Evolutionary conservation across 2,329 filamentous ascomycete genomes (phyloP).

Genomic region (Chrysosporium keratinophilum): DNA sequence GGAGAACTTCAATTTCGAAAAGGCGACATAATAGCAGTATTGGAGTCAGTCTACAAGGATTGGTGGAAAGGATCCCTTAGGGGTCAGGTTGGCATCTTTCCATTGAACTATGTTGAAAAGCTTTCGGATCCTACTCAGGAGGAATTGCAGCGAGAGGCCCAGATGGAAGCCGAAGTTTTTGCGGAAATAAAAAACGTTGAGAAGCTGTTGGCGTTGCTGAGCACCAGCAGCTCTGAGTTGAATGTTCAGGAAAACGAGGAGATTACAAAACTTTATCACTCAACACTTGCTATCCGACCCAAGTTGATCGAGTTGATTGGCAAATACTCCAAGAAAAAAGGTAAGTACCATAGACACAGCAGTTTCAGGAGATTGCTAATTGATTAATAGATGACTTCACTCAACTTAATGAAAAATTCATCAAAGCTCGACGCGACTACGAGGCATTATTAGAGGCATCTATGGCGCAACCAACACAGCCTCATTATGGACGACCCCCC

Average conservation of each 20-base stretch:
- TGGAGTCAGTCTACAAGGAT: constrained; percentile 97
- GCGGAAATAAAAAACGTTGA: constrained; percentile 68
- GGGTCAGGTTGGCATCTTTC: constrained; percentile 94
- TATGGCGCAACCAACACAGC: constrained; percentile 85
- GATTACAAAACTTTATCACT: constrained; percentile 83
- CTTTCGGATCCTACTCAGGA: constrained; percentile 87
- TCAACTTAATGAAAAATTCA: constrained; percentile 97
- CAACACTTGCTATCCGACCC: constrained; percentile 83
- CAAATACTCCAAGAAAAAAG: constrained; percentile 98
- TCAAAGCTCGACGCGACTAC: constrained; percentile 94
- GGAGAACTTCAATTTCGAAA: constrained; percentile 94
- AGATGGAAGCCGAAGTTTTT: constrained; percentile 81
- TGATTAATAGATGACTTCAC: constrained; percentile 74
- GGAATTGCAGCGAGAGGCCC: constrained; percentile 86
- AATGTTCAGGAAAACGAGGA: constrained; percentile 92
- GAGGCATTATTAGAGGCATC: constrained; percentile 91
- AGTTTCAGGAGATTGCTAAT: background rate
- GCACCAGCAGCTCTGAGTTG: constrained; percentile 68
- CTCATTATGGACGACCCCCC: constrained; percentile 32
- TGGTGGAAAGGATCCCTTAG: constrained; percentile 97
- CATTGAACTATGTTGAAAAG: constrained; percentile 97
- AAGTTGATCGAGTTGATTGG: constrained; percentile 97
- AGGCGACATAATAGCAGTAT: constrained; percentile 90
- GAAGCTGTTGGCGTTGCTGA: constrained; percentile 76
- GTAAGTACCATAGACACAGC: constrained; percentile 39